A percentile compares a stretch with the other conserved stretches of the same genome.
phyloP scores from a whole-genome alignment of 2,329 filamentous ascomycete species.

The Paramyrothecium roridum region DNA sequence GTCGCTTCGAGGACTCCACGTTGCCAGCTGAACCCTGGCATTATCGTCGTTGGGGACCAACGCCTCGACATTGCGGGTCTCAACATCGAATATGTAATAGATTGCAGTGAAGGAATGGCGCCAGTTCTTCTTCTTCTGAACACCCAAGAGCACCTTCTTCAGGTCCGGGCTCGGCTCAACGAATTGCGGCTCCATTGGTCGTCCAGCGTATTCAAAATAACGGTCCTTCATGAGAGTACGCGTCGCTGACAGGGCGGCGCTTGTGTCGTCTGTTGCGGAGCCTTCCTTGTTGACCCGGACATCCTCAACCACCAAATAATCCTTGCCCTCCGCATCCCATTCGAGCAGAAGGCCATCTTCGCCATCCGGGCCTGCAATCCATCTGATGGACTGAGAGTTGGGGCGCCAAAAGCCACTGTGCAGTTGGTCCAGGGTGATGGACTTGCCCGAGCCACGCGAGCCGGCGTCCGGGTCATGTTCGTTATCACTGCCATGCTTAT shows the following conservation, averaged over 20 bases:
- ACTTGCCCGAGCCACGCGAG: slow-evolving; percentile 62
- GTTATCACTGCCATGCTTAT: slow-evolving; percentile 59
- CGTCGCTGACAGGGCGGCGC: slow-evolving; percentile 39
- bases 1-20: slow-evolving; percentile 85
- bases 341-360: slow-evolving; percentile 86
- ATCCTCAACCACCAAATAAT: slow-evolving; percentile 84
- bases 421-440: slow-evolving; percentile 70
- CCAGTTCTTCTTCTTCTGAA: slow-evolving; percentile 73
- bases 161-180: slow-evolving; percentile 79
- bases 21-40: slow-evolving; percentile 74
- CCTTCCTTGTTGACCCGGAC: slow-evolving; percentile 51
- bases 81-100: slow-evolving; percentile 93
- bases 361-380: slow-evolving; percentile 71
- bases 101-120: slow-evolving; percentile 81
- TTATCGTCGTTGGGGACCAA: slow-evolving; percentile 67
- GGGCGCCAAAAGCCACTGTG: slow-evolving; percentile 63
- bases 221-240: slow-evolving; percentile 72
- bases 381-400: slow-evolving; percentile 64
- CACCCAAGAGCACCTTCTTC: slow-evolving; percentile 80
- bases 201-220: slow-evolving; percentile 57
- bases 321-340: slow-evolving; percentile 58
- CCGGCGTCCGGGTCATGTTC: slow-evolving; percentile 69
- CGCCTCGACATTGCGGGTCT: slow-evolving; percentile 71
- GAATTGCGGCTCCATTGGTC: slow-evolving; percentile 52
- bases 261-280: slow-evolving; percentile 28